Evolutionary conservation across 306 rosid species (phyloP), one percentile per base, ranked within the genome.

Genomic region (Dryas alaskensis): DNA sequence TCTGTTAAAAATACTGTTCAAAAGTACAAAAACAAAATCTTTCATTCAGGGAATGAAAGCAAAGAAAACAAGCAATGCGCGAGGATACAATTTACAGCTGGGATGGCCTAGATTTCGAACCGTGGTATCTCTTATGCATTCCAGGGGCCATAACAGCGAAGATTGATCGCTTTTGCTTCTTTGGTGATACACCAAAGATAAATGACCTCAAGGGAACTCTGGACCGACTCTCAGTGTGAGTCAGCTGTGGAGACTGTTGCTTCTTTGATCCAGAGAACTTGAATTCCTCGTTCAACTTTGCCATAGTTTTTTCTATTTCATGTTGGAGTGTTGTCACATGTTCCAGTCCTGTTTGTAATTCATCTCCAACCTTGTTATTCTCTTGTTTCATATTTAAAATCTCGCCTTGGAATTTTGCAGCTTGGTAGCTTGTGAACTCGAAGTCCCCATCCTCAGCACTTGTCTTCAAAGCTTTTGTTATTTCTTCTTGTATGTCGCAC

Each of bases 361-460:
- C 99, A 78, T 84, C 88, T 11, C 86, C 97, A 69, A 92, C 96
- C 84, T 83, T 95, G 84, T 92, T 83, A 73, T 95, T 92, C 84
- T 92, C 99, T 73, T 92, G 97, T 80, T 92, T 95, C 99, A 95
- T 92, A 85, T 92, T 95, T 87, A 95, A 70, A 72, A 92, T 85
- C 83, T 95, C 99, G 16, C 99, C 99, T 82, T 92, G 96, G 81
- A 95, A 95, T 85, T 95, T 92, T 69, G 99, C 99, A 40, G 98
- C 99, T 84, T 95, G 96, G 73, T 86, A 87, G 86, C 97, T 95
- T 10, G 99, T 92, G 77, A 95, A 95, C 78, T 78, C 78, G 86
- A 92, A 92, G 69, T 90, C 93, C 7, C 92, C 92, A 60, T 87
- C 96, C 79, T 92, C 98, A 1, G 99, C 99, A 58, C 99, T 87